Evolutionary conservation across 352 stramenopile genomes (phyloP), one percentile per base, ranked within the genome.

Genomic region (Phytophthora pluvialis): DNA sequence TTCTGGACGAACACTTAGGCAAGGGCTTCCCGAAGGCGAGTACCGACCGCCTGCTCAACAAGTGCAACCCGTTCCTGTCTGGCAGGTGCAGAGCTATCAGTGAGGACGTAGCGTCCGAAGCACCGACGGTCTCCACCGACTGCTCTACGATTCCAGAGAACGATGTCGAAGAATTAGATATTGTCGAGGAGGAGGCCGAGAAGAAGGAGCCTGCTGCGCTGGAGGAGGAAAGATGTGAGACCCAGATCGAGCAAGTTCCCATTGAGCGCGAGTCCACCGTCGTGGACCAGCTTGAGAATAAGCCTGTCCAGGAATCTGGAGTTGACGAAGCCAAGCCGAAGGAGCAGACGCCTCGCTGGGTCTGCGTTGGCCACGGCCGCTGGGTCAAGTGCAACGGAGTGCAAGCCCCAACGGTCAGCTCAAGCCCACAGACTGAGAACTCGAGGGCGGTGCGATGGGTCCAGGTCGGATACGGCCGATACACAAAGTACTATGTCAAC

Each of bases 61-160:
- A 77, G 42, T 74, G 64, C 45, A 77, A 74, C 36, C 59, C 69
- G 5, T 73, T 77, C 44, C 35, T 77, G 32, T 73, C 69, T 18
- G 59, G 60, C 1, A 77, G 73, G 43, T 45, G 49, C 9, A 55
- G 67, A 51, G 64, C 50, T 32, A 40, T 38, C 10, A 71, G 64
- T 38, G 62, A 72, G 13, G 67, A 74, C 28, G 61, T 62, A 2
- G 25, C 38, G 33, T 77, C 69, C 11, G 69, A 77, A 46, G 39
- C 64, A 4, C 64, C 28, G 25, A 77, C 69, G 10, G 60, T 66
- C 31, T 68, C 59, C 13, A 77, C 64, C 3, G 64, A 73, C 35
- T 67, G 43, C 59, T 73, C 69, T 7, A 61, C 32, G 5, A 42
- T 62, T 36, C 40, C 59, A 16, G 69, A 77, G 28, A 56, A 52